Evolutionary conservation across 2,329 filamentous ascomycete species (phyloP), one percentile per base, ranked within the genome.

Genomic region (Elsinoe batatas): DNA sequence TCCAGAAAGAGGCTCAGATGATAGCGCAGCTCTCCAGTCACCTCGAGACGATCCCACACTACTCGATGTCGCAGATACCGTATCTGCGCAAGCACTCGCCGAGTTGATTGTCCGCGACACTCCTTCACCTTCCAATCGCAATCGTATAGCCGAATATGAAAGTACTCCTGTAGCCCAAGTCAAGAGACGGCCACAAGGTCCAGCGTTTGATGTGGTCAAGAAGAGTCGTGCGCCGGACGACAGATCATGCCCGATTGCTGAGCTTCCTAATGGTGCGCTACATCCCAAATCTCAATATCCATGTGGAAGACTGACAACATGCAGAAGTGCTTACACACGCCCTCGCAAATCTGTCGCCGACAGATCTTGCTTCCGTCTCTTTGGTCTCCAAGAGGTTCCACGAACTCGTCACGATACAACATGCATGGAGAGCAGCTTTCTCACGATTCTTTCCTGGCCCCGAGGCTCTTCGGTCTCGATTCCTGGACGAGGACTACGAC

Each of bases 371-470:
- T 15, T 81, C 85, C 8, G 85, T 95, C 10, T 85, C 90, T 15
- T 79, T 95, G 51, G 89, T 97, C 30, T 96, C 88, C 33, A 88
- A 84, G 64, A 86, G 88, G 55, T 94, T 97, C 67, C 88, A 95
- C 69, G 78, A 79, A 53, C 76, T 97, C 38, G 86, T 97, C 56
- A 95, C 89, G 3, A 91, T 88, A 1, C 88, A 91, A 13, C 89
- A 96, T 71, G 90, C 90, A 6, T 97, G 91, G 91, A 83, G 89
- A 60, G 87, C 90, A 67, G 91, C 91, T 5, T 97, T 97, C 67
- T 80, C 88, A 62, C 88, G 91, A 59, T 91, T 84, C 72, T 98
- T 97, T 63, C 88, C 88, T 0, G 90, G 87, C 1, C 81, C 85
- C 20, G 80, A 85, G 64, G 77, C 77, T 5, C 65, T 83, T 46